Conservation (phyloP, 1,284 basidiomycete species). For the Microbotryum scabiosae region DNA sequence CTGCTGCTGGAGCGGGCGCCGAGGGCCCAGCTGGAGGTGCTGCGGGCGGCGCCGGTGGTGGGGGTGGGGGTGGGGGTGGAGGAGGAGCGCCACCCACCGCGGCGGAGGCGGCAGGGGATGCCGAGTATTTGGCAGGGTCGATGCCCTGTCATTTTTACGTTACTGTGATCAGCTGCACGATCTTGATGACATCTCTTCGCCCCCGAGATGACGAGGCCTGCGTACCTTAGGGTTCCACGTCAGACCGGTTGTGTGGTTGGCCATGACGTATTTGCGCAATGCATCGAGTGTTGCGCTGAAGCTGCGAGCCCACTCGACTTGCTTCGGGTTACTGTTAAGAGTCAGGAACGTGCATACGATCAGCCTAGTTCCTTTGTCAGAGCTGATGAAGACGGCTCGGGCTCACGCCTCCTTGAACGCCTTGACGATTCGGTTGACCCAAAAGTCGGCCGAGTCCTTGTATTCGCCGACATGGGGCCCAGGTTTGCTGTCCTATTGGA, state of each 20-base stretch:
- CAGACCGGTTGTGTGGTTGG: conserved; percentile 80
- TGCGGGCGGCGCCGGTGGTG: conserved; percentile 50
- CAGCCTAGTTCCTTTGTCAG: background rate
- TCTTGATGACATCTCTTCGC: background rate
- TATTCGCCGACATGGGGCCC: conserved; percentile 72
- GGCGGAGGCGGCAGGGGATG: conserved; percentile 12
- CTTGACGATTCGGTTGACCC: conserved; percentile 83
- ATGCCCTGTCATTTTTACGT: conserved; percentile 30
- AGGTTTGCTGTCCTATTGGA: conserved; percentile 65
- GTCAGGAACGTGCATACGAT: background rate
- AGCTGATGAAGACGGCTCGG: background rate
- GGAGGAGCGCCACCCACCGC: conserved; percentile 39
- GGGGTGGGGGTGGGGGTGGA: conserved; percentile 42
- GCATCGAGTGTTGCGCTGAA: conserved; percentile 68
- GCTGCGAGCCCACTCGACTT: conserved; percentile 77
- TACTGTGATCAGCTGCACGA: background rate
- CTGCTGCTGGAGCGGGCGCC: conserved; percentile 43
- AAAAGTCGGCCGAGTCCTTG: conserved; percentile 84
- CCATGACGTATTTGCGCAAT: conserved; percentile 72
- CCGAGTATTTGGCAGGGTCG: conserved; percentile 33
- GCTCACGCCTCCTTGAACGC: conserved; percentile 83
- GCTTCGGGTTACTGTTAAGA: conserved; percentile 64
- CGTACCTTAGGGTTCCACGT: conserved; percentile 77
- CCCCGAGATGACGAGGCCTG: background rate
- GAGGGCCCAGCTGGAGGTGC: conserved; percentile 53